Conservation (phyloP, 2,329 filamentous ascomycete genomes). For the Neonectria coccinea region DNA sequence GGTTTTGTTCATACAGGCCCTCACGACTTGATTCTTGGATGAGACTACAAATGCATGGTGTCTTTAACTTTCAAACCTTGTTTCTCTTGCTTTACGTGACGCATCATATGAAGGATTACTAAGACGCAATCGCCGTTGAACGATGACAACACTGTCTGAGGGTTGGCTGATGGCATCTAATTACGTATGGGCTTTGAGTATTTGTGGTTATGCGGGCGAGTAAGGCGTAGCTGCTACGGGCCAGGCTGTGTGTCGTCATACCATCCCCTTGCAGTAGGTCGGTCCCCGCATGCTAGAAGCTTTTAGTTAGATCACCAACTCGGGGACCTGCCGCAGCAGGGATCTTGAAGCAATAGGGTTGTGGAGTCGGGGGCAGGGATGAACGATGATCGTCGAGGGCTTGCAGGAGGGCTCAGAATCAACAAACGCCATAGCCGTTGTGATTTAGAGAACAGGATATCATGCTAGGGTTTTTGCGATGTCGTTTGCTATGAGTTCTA, state of each 20-base stretch:
- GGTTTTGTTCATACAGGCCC: slow-evolving; percentile 28
- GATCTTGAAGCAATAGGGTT: neutral
- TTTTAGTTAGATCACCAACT: neutral
- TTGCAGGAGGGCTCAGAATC: no score
- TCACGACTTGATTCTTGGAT: slow-evolving; percentile 33
- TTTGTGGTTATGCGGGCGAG: neutral
- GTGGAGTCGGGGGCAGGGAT: neutral
- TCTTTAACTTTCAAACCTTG: slow-evolving; percentile 8
- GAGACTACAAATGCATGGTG: slow-evolving; percentile 25
- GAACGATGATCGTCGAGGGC: neutral
- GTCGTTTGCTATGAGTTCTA: neutral
- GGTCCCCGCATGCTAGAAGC: neutral
- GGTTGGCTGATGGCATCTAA: neutral
- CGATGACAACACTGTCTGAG: neutral
- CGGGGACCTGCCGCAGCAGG: neutral
- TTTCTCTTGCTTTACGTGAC: neutral
- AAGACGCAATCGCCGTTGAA: neutral
- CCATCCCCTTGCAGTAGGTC: neutral
- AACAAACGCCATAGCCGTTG: neutral
- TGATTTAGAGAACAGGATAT: neutral
- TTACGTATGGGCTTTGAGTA: neutral
- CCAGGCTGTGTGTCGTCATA: neutral
- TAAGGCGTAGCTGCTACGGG: neutral
- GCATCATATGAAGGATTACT: neutral
- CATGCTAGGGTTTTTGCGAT: neutral